Base-by-base conservation (phyloP, 805 yeast species). In the Hagleromyces aurorensis region DNA sequence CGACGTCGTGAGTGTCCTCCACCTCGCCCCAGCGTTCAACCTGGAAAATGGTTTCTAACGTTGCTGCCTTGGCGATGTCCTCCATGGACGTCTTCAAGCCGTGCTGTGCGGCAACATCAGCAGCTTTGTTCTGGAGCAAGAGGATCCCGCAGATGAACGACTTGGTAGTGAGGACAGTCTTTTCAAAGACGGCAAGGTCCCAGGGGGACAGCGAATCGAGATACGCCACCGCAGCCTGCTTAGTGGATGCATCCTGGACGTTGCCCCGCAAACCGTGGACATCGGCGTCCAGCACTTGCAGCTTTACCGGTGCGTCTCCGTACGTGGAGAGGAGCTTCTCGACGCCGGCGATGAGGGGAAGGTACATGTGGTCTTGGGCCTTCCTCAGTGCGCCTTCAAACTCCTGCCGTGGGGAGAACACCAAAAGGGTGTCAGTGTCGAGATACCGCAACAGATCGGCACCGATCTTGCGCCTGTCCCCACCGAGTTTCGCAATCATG, bases 1-100 rank as follows among this genome's bases (percentile, higher is more conserved):
- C 94, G n/a, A 91, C 96, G 55, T 91, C 98, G 52, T 91, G 98
- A 3, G 97, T 85, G 50, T 91, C 98, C 60, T 91, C 97, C 14
- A 89, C 97, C 57, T 89, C 96, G 18, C 98, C 98, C 98, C 98
- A 91, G 49, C 77, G 70, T 13, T 74, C 75, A 19, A 94, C 82
- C 59, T 91, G 99, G 57, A 72, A 72, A 19, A 78, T 75, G 9
- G 78, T 77, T 51, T 91, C 99, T 46, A 91, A 64, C 33, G 80
- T 77, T 7, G 86, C 86, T 34, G 80, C 70, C 46, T 73, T 73
- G 2, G 87, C 79, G 21, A 89, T 67, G 38, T 84, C 82, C 31
- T 79, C 86, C 11, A 82, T 59, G 3, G 73, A 41, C 30, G 69
- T 56, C 30, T 61, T 55, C 16, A 61, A 40, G 7, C 52, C 44